Conservation (phyloP, 225 moss, liverwort and hornwort genomes). For the Sphagnum contortum region DNA sequence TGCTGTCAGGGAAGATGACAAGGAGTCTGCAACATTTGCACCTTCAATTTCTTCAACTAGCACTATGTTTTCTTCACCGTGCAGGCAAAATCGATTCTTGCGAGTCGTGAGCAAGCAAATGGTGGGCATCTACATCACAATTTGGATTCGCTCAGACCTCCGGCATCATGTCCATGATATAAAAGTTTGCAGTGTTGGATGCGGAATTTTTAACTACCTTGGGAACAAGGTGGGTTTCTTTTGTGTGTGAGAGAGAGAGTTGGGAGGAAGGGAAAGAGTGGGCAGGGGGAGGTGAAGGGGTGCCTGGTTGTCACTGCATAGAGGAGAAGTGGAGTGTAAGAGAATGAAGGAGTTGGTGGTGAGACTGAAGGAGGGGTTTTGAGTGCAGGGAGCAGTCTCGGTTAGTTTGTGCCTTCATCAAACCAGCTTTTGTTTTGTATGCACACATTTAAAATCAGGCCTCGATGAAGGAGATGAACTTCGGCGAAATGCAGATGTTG, state of each 20-base stretch:
- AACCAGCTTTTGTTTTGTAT: too few relatives aligned
- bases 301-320: too few relatives aligned
- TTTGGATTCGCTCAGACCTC: constrained; percentile 79
- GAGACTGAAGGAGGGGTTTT: too few relatives aligned
- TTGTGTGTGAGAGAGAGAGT: not conserved
- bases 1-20: constrained; percentile 13
- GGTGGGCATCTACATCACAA: constrained; percentile 86
- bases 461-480: too few relatives aligned
- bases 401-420: too few relatives aligned
- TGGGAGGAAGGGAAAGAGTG: too few relatives aligned
- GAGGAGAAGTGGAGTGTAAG: too few relatives aligned
- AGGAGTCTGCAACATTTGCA: constrained; percentile 22
- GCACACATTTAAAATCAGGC: too few relatives aligned
- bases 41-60: constrained; percentile 24
- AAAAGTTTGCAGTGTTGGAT: constrained; percentile 82
- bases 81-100: constrained; percentile 33
- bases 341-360: not conserved
- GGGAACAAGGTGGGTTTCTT: constrained; percentile 67
- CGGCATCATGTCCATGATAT: constrained; percentile 86
- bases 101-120: constrained; percentile 91
- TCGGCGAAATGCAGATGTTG: too few relatives aligned
- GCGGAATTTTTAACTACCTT: constrained; percentile 86
- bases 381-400: too few relatives aligned
- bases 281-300: too few relatives aligned
- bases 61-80: constrained; percentile 8